These are phyloP conservation scores for Herpotrichia juniperi DNA, from an alignment of 2,329 filamentous ascomycete species.

Conservation along the genomic window DNA sequence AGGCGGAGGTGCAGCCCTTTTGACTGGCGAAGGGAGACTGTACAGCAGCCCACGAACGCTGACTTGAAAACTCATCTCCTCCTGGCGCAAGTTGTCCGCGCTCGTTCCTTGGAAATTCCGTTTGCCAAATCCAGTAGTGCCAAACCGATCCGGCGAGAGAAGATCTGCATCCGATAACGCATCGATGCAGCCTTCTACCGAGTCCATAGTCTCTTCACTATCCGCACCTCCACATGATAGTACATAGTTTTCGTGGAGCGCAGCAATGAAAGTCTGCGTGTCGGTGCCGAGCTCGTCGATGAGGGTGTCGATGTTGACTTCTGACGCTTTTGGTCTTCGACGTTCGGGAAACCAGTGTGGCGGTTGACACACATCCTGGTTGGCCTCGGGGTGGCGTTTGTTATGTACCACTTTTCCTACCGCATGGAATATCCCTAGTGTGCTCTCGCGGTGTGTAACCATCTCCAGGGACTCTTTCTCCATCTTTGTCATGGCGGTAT, in stretches of 20 bases:
- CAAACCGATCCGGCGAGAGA: conserved; percentile 76
- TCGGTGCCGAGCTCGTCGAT: conserved; percentile 94
- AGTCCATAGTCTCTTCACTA: conserved; percentile 71
- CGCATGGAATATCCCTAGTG: conserved; percentile 92
- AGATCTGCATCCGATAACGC: conserved; percentile 87
- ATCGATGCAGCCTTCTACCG: conserved; percentile 84
- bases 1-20: conserved; percentile 55
- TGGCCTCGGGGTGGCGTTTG: conserved; percentile 68
- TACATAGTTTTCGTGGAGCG: conserved; percentile 91
- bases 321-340: conserved; percentile 50
- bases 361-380: conserved; percentile 44
- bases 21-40: conserved; percentile 83
- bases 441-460: conserved; percentile 85
- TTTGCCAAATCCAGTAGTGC: conserved; percentile 60
- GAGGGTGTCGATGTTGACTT: conserved; percentile 67
- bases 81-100: conserved; percentile 81
- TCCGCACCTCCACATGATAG: conserved; percentile 75
- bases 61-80: conserved; percentile 92
- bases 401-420: conserved; percentile 97
- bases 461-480: conserved; percentile 81
- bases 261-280: conserved; percentile 85
- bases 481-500: conserved; percentile 70
- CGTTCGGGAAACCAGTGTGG: conserved; percentile 54
- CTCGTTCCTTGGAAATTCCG: conserved; percentile 56
- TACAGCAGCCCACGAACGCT: conserved; percentile 87